Conservation (phyloP, 1,139 yeast genomes). For the Suhomyces terraborum region DNA sequence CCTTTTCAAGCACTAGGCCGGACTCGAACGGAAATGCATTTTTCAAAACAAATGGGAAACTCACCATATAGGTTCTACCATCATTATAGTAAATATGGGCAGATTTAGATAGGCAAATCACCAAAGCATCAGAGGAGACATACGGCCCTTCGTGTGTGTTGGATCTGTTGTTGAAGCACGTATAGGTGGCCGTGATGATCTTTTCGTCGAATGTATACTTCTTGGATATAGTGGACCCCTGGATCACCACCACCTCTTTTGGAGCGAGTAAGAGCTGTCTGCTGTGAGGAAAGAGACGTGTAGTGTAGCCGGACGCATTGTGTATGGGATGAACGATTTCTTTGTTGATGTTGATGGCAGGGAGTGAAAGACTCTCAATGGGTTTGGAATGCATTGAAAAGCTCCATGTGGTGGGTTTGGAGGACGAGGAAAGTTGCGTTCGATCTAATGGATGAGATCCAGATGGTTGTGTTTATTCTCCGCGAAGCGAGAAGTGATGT, state of each 20-base stretch:
- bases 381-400: conserved; percentile 10
- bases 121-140: conserved; percentile 44
- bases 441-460: neutral
- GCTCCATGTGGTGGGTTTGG: neutral
- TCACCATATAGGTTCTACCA: conserved; percentile 59
- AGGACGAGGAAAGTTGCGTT: too few species aligned
- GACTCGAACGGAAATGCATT: conserved; percentile 60
- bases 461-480: conserved; percentile 1
- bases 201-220: conserved; percentile 49
- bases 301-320: conserved; percentile 18
- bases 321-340: conserved; percentile 24
- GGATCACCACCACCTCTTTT: conserved; percentile 44
- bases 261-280: conserved; percentile 33
- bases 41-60: conserved; percentile 62
- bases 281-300: conserved; percentile 30
- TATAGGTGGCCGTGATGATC: conserved; percentile 52
- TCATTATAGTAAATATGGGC: conserved; percentile 59
- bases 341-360: conserved; percentile 20
- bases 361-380: conserved; percentile 21
- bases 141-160: neutral
- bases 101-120: conserved; percentile 51
- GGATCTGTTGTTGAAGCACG: conserved; percentile 32
- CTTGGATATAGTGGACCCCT: conserved; percentile 52
- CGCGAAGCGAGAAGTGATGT: neutral
- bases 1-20: conserved; percentile 65